Conservation (phyloP, 2,329 filamentous ascomycete genomes). For the Paraphaeosphaeria minitans region DNA sequence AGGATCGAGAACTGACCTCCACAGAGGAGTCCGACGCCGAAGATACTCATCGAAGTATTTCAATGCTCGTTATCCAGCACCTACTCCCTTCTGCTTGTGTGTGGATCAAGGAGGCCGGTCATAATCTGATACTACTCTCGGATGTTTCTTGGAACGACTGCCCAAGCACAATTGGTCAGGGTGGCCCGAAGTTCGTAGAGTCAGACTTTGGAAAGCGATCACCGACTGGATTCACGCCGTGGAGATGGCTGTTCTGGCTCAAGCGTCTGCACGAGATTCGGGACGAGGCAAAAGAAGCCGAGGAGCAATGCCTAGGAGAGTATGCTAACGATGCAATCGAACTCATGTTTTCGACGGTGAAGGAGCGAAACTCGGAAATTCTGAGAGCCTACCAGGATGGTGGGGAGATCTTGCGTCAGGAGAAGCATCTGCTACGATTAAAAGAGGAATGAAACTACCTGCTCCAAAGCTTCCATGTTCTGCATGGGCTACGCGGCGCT, state of each 20-base stretch:
- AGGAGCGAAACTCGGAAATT: not conserved
- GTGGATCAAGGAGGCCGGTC: slow-evolving; percentile 14
- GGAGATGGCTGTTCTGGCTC: slow-evolving; percentile 19
- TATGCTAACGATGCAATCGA: not conserved
- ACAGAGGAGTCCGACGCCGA: not conserved
- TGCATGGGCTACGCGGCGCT: too few species aligned
- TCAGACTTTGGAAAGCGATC: slow-evolving; percentile 15
- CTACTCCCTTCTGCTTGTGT: slow-evolving; percentile 13
- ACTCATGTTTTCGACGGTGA: too few species aligned
- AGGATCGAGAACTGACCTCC: not conserved
- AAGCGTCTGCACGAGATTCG: slow-evolving; percentile 16
- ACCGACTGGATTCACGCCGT: slow-evolving; percentile 16
- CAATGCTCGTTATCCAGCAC: not conserved
- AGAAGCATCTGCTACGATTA: not conserved
- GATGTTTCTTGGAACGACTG: slow-evolving; percentile 13
- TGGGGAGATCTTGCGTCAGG: not conserved
- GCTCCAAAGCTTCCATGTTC: too few species aligned
- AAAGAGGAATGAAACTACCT: not conserved
- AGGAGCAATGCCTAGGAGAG: not conserved
- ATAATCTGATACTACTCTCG: slow-evolving; percentile 12
- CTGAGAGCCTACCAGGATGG: not conserved
- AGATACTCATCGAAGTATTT: not conserved
- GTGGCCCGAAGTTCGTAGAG: slow-evolving; percentile 12
- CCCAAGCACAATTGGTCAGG: slow-evolving; percentile 11
- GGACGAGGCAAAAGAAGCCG: slow-evolving; percentile 9